Evolutionary conservation across 306 rosid species (phyloP).

Genomic region (Acmispon strigosus): DNA sequence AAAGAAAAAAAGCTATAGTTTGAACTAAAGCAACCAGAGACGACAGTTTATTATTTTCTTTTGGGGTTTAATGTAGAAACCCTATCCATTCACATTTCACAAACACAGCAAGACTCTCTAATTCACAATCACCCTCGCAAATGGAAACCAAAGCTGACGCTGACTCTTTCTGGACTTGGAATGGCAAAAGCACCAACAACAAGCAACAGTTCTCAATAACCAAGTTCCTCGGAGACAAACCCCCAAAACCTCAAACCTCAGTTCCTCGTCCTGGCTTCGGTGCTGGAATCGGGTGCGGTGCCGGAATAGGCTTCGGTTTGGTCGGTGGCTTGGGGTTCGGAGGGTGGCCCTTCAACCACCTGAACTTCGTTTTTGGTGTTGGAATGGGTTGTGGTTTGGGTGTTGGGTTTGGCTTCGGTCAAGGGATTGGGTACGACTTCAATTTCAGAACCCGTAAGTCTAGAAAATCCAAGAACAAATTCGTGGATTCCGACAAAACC

Average conservation of each 20-base stretch:
- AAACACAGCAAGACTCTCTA: background rate
- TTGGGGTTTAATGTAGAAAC: too few relatives aligned
- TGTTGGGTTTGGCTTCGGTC: conserved; percentile 38
- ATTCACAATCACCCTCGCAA: background rate
- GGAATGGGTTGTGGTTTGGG: conserved; percentile 48
- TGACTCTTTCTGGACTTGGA: conserved; percentile 37
- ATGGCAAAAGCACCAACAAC: background rate
- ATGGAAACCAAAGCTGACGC: conserved; percentile 22
- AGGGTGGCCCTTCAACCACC: conserved; percentile 31
- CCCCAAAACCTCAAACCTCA: background rate
- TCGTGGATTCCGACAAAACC: conserved; percentile 24
- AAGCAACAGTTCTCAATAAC: conserved; percentile 19
- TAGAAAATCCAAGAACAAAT: conserved; percentile 7
- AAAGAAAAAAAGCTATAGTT: too few relatives aligned
- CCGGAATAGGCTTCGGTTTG: conserved; percentile 38
- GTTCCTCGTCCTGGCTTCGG: conserved; percentile 40
- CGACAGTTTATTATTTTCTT: too few relatives aligned
- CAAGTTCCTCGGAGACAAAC: conserved; percentile 24
- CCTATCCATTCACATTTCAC: too few relatives aligned
- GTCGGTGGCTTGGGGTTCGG: conserved; percentile 36
- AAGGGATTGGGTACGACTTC: conserved; percentile 38
- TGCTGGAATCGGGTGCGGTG: conserved; percentile 44
- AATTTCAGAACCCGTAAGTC: conserved; percentile 24
- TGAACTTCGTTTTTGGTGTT: conserved; percentile 25
- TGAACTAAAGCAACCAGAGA: too few relatives aligned